Percentiles rank a stretch among this genome's conserved stretches.
Conservation (phyloP, 228 moss, liverwort and hornwort species). For the Sphagnum fallax region DNA sequence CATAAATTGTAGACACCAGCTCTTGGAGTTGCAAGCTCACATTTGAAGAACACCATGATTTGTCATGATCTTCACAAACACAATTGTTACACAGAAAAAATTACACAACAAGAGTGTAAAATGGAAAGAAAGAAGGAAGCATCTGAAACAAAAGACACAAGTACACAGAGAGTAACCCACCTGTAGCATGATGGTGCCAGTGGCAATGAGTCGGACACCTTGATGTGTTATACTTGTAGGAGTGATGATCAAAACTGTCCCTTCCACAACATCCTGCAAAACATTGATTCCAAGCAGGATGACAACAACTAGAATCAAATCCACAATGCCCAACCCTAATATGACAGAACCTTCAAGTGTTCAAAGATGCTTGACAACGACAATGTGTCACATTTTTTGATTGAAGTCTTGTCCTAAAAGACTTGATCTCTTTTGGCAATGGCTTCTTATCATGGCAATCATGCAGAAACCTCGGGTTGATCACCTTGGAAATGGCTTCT, state of each 20-base stretch:
- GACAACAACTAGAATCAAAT: no score
- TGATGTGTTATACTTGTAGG: constrained; percentile 73
- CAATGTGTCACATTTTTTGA: background rate
- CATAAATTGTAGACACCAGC: background rate
- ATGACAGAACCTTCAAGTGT: background rate
- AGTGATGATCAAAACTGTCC: constrained; percentile 58
- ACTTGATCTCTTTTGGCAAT: background rate
- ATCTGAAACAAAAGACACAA: no score
- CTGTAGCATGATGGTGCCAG: constrained; percentile 92
- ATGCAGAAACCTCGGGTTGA: no score
- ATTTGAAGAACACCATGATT: no score
- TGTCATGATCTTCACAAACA: no score
- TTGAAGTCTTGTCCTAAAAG: background rate
- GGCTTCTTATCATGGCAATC: no score
- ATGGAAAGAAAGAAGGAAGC: no score
- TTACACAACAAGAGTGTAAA: no score
- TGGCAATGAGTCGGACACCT: constrained; percentile 75
- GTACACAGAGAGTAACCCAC: constrained; percentile 13
- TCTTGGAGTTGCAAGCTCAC: no score
- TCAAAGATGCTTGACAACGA: no score
- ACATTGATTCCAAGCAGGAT: background rate
- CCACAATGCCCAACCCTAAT: background rate
- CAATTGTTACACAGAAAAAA: no score
- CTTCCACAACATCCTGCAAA: constrained; percentile 85
- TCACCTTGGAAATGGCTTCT: no score